Percentiles rank a stretch among this genome's conserved stretches.
Evolutionary conservation across 2,329 filamentous ascomycete species (phyloP).

Genomic region (Aureobasidium zeae): DNA sequence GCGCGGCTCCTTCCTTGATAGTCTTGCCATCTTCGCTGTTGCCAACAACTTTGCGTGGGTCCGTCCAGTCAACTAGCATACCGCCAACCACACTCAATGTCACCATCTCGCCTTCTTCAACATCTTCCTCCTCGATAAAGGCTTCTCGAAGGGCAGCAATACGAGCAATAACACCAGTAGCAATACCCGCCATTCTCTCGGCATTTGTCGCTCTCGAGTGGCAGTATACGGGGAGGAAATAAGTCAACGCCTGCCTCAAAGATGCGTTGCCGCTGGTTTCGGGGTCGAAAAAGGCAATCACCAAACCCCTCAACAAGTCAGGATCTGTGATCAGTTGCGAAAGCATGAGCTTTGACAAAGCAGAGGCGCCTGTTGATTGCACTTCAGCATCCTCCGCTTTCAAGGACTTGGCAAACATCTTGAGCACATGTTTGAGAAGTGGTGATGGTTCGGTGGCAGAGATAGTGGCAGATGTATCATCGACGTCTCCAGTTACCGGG

Average conservation of each 20-base stretch:
- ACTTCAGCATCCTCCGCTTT: constrained; percentile 64
- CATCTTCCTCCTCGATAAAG: constrained; percentile 49
- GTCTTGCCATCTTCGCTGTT: constrained; percentile 48
- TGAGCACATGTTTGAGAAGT: constrained; percentile 57
- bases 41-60: constrained; percentile 68
- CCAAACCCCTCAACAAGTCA: constrained; percentile 70
- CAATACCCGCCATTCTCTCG: constrained; percentile 65
- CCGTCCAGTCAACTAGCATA: constrained; percentile 89
- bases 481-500: constrained; percentile 25
- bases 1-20: constrained; percentile 55
- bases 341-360: constrained; percentile 78
- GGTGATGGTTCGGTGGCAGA: constrained; percentile 25
- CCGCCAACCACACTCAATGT: constrained; percentile 63
- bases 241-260: constrained; percentile 77
- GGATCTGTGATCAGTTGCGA: constrained; percentile 65
- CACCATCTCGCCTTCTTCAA: constrained; percentile 70
- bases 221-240: constrained; percentile 91
- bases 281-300: constrained; percentile 80
- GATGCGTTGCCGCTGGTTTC: constrained; percentile 70
- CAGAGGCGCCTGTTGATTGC: constrained; percentile 70
- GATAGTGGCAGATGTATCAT: constrained; percentile 39
- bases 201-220: constrained; percentile 78
- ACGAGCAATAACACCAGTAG: constrained; percentile 64
- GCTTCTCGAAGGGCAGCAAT: constrained; percentile 39
- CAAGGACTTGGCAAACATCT: constrained; percentile 76